phyloP scores from a whole-genome alignment of 192 early-diverging fungal genomes.

The Chytriomyces confervae region DNA sequence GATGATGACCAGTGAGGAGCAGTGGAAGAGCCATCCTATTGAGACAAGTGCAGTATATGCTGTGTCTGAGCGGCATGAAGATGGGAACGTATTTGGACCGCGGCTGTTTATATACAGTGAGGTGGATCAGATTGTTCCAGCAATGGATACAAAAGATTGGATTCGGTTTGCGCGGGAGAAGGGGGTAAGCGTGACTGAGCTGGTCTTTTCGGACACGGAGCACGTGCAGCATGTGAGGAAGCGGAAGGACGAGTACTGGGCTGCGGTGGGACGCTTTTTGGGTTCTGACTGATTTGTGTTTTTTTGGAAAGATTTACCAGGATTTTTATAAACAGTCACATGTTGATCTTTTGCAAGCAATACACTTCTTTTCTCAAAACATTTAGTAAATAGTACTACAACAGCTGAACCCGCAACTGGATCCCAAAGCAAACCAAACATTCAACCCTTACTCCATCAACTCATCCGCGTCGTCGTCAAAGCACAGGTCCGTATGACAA shows the following conservation, averaged over 20 bases:
- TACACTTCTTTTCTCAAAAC: no score
- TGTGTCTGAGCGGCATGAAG: neutral
- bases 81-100: slow-evolving; percentile 13
- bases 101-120: slow-evolving; percentile 15
- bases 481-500: no score
- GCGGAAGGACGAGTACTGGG: slow-evolving; percentile 23
- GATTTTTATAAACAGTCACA: no score
- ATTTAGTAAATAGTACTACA: no score
- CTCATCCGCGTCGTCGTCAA: no score
- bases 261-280: slow-evolving; percentile 4
- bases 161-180: neutral
- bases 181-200: slow-evolving; percentile 12
- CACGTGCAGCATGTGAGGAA: slow-evolving; percentile 16
- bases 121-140: slow-evolving; percentile 5
- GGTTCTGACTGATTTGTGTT: neutral
- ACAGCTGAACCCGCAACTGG: no score
- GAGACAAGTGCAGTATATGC: neutral
- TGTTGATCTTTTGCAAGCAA: no score
- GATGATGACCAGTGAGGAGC: neutral
- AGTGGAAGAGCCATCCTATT: slow-evolving; percentile 9
- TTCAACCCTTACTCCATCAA: no score
- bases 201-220: neutral
- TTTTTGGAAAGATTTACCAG: no score
- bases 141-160: neutral
- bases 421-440: no score